These are phyloP conservation scores for Penicillium sp. DNA, from an alignment of 2,329 filamentous ascomycete species.

Conservation along the genomic window DNA sequence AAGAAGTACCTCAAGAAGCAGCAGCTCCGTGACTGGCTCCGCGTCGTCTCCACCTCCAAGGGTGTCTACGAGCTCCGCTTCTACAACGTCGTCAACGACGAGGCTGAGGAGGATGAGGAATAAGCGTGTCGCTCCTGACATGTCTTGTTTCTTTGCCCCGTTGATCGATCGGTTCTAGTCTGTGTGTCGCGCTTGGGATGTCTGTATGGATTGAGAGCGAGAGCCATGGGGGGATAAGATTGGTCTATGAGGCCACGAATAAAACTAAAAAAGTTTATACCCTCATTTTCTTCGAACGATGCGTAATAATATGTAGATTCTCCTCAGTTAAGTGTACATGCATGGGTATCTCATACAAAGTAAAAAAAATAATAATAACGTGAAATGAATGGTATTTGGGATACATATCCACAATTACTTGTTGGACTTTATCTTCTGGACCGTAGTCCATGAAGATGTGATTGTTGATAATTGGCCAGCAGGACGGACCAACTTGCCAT, in stretches of 20 bases:
- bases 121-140: conserved; percentile 56
- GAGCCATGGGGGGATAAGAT: conserved; percentile 24
- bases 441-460: background rate
- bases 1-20: conserved; percentile 99
- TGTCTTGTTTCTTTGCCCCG: conserved; percentile 10
- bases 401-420: background rate
- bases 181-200: conserved; percentile 12
- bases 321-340: background rate
- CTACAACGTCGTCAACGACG: conserved; percentile 99
- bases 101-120: conserved; percentile 96
- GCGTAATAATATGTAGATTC: background rate
- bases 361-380: background rate
- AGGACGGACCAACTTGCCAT: conserved; percentile 45
- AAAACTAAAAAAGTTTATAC: conserved; percentile 27
- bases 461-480: conserved; percentile 14
- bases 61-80: conserved; percentile 99
- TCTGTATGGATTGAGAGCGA: conserved; percentile 16
- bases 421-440: background rate
- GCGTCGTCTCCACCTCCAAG: conserved; percentile 95
- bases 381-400: background rate
- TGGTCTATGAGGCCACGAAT: conserved; percentile 24
- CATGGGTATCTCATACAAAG: conserved; percentile 3
- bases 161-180: conserved; percentile 17
- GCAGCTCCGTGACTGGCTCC: conserved; percentile 99
- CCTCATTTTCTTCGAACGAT: conserved; percentile 4